A percentile compares a stretch with the other conserved stretches of the same genome.
These are phyloP conservation scores for Simplicillium sp. DNA, from an alignment of 2,329 filamentous ascomycete genomes.

Conservation along the genomic window DNA sequence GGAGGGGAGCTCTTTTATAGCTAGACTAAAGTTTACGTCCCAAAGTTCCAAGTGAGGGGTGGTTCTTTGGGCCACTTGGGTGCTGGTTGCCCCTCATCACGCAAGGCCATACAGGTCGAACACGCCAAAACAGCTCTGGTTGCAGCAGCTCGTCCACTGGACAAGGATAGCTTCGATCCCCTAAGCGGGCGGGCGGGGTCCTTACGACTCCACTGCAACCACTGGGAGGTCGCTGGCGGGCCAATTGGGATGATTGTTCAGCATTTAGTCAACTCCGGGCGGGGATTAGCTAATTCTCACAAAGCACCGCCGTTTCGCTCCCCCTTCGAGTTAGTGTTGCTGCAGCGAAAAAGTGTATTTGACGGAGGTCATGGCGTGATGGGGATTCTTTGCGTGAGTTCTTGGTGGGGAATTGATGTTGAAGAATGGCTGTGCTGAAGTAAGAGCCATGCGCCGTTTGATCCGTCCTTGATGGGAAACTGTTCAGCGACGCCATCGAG, in stretches of 20 bases:
- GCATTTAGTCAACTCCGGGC: not conserved
- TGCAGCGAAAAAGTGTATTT: not conserved
- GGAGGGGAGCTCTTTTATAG: not conserved
- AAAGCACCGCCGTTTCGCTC: conserved; percentile 10
- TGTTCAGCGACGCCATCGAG: too few relatives aligned
- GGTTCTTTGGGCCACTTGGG: not conserved
- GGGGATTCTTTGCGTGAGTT: too few relatives aligned
- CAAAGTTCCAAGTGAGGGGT: not conserved
- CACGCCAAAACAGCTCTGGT: too few relatives aligned
- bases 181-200: not conserved
- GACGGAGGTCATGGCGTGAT: not conserved
- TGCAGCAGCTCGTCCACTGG: not conserved
- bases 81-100: too few relatives aligned
- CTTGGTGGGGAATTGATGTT: too few relatives aligned
- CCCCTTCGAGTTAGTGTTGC: too few relatives aligned
- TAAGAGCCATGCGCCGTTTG: too few relatives aligned
- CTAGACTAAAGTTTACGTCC: too few relatives aligned
- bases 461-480: too few relatives aligned
- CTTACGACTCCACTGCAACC: not conserved
- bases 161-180: not conserved
- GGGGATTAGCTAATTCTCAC: conserved; percentile 20
- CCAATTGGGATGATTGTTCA: not conserved
- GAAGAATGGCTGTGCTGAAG: too few relatives aligned
- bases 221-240: not conserved
- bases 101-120: too few relatives aligned